These are phyloP conservation scores for Solanum virginianum DNA, from an alignment of 257 asterid genomes.

Conservation along the genomic window DNA sequence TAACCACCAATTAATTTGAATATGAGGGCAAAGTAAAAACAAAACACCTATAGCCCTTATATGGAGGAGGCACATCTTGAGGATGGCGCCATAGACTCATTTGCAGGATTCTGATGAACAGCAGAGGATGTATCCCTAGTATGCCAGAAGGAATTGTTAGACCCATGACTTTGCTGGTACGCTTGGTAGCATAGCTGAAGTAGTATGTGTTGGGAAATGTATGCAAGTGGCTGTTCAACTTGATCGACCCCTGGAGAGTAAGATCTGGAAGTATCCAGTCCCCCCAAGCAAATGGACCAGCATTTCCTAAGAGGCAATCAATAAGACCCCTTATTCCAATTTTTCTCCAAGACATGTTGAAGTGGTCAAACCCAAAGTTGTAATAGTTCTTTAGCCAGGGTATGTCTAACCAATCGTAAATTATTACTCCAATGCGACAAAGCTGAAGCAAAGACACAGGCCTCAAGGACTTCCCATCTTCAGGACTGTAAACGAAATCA, in stretches of 20 bases:
- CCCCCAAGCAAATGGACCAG: constrained; percentile 83
- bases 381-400: constrained; percentile 69
- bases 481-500: constrained; percentile 42
- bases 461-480: constrained; percentile 74
- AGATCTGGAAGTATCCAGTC: constrained; percentile 99
- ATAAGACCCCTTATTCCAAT: constrained; percentile 76
- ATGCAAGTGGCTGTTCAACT: constrained; percentile 43
- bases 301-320: constrained; percentile 56
- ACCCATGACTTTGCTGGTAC: constrained; percentile 58
- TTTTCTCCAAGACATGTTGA: constrained; percentile 67
- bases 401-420: constrained; percentile 86
- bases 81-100: constrained; percentile 89
- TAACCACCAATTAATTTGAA: not conserved
- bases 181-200: constrained; percentile 92
- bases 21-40: not conserved
- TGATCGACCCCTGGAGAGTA: constrained; percentile 70
- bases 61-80: constrained; percentile 63
- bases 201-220: constrained; percentile 80
- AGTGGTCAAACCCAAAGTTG: constrained; percentile 92
- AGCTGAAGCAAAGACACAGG: constrained; percentile 71
- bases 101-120: constrained; percentile 77
- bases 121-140: constrained; percentile 69
- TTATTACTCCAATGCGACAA: constrained; percentile 74
- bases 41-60: constrained; percentile 79
- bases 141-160: constrained; percentile 73